Percentiles rank a stretch among this genome's conserved stretches.
Evolutionary conservation across 2,329 filamentous ascomycete genomes (phyloP).

Genomic region (Didymella segeticola): DNA sequence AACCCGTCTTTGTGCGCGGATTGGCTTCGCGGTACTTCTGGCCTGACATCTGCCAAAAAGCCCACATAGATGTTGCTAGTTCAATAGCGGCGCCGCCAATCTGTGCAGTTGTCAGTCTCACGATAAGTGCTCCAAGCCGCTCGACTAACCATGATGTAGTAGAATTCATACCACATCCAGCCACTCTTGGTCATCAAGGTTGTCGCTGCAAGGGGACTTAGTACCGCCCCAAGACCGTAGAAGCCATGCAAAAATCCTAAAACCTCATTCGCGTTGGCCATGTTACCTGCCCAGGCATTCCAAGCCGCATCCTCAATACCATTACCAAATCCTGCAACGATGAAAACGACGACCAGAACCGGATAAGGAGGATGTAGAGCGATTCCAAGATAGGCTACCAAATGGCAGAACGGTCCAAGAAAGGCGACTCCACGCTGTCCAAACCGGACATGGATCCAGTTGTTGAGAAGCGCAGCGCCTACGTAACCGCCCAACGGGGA

Average conservation of each 20-base stretch:
- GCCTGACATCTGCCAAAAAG: slow-evolving; percentile 69
- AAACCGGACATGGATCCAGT: slow-evolving; percentile 66
- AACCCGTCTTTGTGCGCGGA: slow-evolving; percentile 51
- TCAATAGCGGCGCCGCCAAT: slow-evolving; percentile 62
- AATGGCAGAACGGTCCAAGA: slow-evolving; percentile 67
- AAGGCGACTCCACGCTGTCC: slow-evolving; percentile 77
- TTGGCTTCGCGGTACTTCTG: slow-evolving; percentile 62
- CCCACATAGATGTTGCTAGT: slow-evolving; percentile 55
- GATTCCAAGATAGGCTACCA: slow-evolving; percentile 70
- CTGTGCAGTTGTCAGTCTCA: too few species aligned
- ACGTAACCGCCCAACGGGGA: slow-evolving; percentile 71
- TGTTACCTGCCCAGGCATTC: slow-evolving; percentile 69
- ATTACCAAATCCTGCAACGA: slow-evolving; percentile 74
- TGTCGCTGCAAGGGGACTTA: slow-evolving; percentile 74
- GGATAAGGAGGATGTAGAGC: slow-evolving; percentile 73
- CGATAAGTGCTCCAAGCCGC: slow-evolving; percentile 64
- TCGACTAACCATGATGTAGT: slow-evolving; percentile 72
- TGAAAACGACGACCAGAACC: slow-evolving; percentile 68
- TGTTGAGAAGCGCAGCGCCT: slow-evolving; percentile 68
- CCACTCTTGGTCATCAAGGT: slow-evolving; percentile 70
- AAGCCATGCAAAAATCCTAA: slow-evolving; percentile 75
- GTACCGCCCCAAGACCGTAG: slow-evolving; percentile 74
- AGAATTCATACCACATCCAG: slow-evolving; percentile 75
- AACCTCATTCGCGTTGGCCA: slow-evolving; percentile 76
- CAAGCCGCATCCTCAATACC: slow-evolving; percentile 69